Conservation (phyloP, 805 yeast genomes). For the Brettanomyces naardenensis region DNA sequence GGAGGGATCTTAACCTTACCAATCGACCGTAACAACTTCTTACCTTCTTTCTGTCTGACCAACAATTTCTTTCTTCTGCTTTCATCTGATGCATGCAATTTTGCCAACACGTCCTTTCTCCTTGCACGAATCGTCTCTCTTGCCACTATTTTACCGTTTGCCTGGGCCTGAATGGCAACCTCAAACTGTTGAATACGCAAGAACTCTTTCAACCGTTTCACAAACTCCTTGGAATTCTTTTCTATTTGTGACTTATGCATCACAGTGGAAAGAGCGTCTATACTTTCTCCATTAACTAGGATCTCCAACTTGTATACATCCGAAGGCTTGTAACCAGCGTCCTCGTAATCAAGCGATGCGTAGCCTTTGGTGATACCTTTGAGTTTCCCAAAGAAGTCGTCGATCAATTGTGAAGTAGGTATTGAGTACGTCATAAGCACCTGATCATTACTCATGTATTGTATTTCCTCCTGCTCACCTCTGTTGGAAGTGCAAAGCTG, state of each 20-base stretch:
- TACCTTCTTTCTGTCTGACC: conserved; percentile 89
- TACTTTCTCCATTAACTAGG: conserved; percentile 78
- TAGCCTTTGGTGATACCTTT: conserved; percentile 88
- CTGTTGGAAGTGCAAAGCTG: conserved; percentile 77
- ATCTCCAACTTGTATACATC: conserved; percentile 84
- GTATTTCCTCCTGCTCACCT: conserved; percentile 75
- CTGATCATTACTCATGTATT: conserved; percentile 73
- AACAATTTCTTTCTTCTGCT: conserved; percentile 83
- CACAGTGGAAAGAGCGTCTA: conserved; percentile 89
- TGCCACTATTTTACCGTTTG: conserved; percentile 73
- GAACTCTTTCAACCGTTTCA: conserved; percentile 70
- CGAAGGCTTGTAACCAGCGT: conserved; percentile 74
- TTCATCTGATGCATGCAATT: conserved; percentile 88
- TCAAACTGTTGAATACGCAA: conserved; percentile 81
- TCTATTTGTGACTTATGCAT: conserved; percentile 78
- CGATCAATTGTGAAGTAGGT: conserved; percentile 86
- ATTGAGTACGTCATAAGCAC: conserved; percentile 70
- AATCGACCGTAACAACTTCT: conserved; percentile 68
- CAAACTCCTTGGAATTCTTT: conserved; percentile 72
- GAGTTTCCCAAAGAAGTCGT: conserved; percentile 89
- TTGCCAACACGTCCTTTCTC: conserved; percentile 90
- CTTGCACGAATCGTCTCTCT: conserved; percentile 91
- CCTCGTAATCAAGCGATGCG: conserved; percentile 93
- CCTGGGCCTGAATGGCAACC: conserved; percentile 86
- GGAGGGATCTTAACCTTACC: conserved; percentile 75